phyloP scores from a whole-genome alignment of 148 eudicot genomes.

The Camellia lanceoleosa region DNA sequence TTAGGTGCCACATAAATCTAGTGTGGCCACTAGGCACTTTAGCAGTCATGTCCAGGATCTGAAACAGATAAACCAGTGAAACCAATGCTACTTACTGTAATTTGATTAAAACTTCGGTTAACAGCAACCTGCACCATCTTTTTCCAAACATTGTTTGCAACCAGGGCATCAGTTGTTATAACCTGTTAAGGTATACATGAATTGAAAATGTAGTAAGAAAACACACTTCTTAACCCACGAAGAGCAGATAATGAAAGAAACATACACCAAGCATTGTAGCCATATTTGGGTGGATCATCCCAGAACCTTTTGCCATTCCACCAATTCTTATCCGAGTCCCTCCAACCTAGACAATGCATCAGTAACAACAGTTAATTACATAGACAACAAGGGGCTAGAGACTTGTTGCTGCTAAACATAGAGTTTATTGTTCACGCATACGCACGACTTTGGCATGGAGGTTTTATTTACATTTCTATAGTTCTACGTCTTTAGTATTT shows the following conservation, averaged over 20 bases:
- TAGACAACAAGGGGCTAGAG: neutral
- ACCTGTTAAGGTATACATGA: constrained; percentile 52
- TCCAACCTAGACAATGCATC: constrained; percentile 51
- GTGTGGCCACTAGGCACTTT: neutral
- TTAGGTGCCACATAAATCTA: too few species aligned
- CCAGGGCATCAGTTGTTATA: constrained; percentile 88
- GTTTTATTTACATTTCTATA: too few species aligned
- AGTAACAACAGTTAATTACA: neutral
- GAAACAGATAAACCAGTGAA: neutral
- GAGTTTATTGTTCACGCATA: too few species aligned
- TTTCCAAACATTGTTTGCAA: constrained; percentile 81
- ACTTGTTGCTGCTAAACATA: too few species aligned
- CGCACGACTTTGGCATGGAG: too few species aligned
- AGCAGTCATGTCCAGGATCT: neutral
- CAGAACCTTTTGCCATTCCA: constrained; percentile 99
- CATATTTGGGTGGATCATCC: constrained; percentile 99
- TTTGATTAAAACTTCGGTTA: constrained; percentile 93
- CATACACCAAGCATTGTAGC: constrained; percentile 98
- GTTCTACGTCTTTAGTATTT: too few species aligned
- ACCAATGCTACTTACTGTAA: constrained; percentile 57
- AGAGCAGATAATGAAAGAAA: constrained; percentile 22
- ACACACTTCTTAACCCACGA: constrained; percentile 8
- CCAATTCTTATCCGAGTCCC: constrained; percentile 67
- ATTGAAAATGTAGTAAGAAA: neutral
- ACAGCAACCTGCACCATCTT: constrained; percentile 91